These are phyloP conservation scores for Pseudoperonospora humuli DNA, from an alignment of 352 stramenopile genomes.

Conservation along the genomic window DNA sequence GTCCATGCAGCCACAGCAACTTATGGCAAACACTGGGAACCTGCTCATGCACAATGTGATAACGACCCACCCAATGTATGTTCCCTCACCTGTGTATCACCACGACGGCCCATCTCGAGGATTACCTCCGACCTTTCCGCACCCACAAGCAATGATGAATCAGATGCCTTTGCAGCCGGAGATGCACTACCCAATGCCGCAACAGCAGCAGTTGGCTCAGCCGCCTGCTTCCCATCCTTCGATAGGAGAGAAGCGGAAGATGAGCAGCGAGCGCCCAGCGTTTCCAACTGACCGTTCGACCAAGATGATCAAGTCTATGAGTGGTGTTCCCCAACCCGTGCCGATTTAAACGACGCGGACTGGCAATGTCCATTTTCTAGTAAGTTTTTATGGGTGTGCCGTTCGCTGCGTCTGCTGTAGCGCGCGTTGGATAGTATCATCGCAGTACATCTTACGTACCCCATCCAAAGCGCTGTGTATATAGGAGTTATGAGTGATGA, in stretches of 20 bases:
- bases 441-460: constrained; percentile 11
- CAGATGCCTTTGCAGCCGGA: constrained; percentile 25
- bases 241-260: constrained; percentile 43
- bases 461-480: constrained; percentile 13
- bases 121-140: constrained; percentile 41
- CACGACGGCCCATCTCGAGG: constrained; percentile 30
- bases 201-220: constrained; percentile 7
- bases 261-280: constrained; percentile 32
- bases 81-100: constrained; percentile 10
- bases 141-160: constrained; percentile 50
- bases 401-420: constrained; percentile 15
- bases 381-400: constrained; percentile 19
- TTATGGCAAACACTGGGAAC: constrained; percentile 26
- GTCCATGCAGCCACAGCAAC: constrained; percentile 20
- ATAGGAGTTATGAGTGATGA: constrained; percentile 31
- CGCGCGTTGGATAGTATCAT: constrained; percentile 10
- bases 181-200: constrained; percentile 29
- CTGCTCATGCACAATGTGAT: constrained; percentile 27
- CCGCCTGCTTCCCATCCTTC: constrained; percentile 3
- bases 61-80: constrained; percentile 29
- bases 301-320: constrained; percentile 41
- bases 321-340: constrained; percentile 27
- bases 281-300: constrained; percentile 25
- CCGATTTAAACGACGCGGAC: constrained; percentile 22
- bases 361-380: constrained; percentile 14